Percentiles rank a stretch among this genome's conserved stretches.
Evolutionary conservation across 106 monocot genomes (phyloP).

Genomic region (Amphibolis antarctica): DNA sequence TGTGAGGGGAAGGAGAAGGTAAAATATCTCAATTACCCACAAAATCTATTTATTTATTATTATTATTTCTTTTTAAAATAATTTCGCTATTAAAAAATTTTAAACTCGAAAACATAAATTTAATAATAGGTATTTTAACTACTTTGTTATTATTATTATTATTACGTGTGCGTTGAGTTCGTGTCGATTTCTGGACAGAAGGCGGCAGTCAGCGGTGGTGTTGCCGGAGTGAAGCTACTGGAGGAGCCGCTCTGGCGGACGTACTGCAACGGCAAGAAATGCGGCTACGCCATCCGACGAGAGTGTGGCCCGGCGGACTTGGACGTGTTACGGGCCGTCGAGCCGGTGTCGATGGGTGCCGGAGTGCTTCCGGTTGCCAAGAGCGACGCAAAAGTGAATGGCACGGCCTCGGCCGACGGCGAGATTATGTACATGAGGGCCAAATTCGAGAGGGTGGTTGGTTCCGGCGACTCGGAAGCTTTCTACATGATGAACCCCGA

Average conservation of each 20-base stretch:
- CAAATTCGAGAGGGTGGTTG: constrained; percentile 38
- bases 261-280: constrained; percentile 41
- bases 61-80: no score
- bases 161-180: no score
- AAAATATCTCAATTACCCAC: no score
- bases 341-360: constrained; percentile 41
- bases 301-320: constrained; percentile 16
- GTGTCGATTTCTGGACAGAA: no score
- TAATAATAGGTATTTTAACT: no score
- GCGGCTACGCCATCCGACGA: constrained; percentile 36
- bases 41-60: no score
- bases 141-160: no score
- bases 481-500: constrained; percentile 66
- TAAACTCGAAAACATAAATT: no score
- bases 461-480: constrained; percentile 43
- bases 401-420: not conserved
- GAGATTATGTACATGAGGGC: constrained; percentile 52
- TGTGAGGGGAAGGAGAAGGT: constrained; percentile 22
- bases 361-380: constrained; percentile 26
- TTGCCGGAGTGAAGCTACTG: constrained; percentile 13
- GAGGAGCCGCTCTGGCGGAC: constrained; percentile 50
- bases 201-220: no score
- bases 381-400: not conserved
- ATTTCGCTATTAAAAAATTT: no score
- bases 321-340: constrained; percentile 22